Percentiles rank a stretch among this genome's conserved stretches.
These are phyloP conservation scores for Oryza nivara DNA, from an alignment of 176 grass and related monocot species.

Conservation along the genomic window DNA sequence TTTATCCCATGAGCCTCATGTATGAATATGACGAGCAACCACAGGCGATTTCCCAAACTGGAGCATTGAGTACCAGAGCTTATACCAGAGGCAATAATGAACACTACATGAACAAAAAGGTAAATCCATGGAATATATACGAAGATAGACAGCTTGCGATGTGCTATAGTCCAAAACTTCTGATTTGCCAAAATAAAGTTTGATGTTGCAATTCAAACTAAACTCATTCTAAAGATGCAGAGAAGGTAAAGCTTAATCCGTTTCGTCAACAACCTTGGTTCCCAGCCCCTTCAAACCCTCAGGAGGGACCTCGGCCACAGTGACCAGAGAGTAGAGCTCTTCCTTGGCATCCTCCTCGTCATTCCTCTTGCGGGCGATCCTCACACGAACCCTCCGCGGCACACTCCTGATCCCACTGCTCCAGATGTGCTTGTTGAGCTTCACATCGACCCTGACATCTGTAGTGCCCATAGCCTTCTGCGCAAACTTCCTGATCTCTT, in stretches of 20 bases:
- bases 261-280: slow-evolving; percentile 71
- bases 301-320: slow-evolving; percentile 64
- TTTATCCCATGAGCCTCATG: neutral
- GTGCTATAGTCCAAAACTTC: slow-evolving; percentile 43
- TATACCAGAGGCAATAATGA: neutral
- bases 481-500: slow-evolving; percentile 79
- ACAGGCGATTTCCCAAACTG: neutral
- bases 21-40: no score
- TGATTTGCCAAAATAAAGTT: slow-evolving; percentile 24
- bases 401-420: slow-evolving; percentile 91
- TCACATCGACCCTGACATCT: slow-evolving; percentile 74
- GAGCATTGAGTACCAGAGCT: neutral
- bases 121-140: slow-evolving; percentile 17
- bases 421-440: slow-evolving; percentile 95
- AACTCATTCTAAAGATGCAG: slow-evolving; percentile 9
- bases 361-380: slow-evolving; percentile 81
- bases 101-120: neutral
- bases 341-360: slow-evolving; percentile 87
- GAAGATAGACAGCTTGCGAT: neutral
- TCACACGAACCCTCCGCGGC: slow-evolving; percentile 70
- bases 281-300: slow-evolving; percentile 88
- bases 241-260: slow-evolving; percentile 45
- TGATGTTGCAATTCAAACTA: slow-evolving; percentile 35
- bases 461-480: slow-evolving; percentile 88
- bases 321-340: slow-evolving; percentile 81